Conservation (phyloP, 495 filamentous ascomycete genomes). For the Annulohypoxylon nitens region DNA sequence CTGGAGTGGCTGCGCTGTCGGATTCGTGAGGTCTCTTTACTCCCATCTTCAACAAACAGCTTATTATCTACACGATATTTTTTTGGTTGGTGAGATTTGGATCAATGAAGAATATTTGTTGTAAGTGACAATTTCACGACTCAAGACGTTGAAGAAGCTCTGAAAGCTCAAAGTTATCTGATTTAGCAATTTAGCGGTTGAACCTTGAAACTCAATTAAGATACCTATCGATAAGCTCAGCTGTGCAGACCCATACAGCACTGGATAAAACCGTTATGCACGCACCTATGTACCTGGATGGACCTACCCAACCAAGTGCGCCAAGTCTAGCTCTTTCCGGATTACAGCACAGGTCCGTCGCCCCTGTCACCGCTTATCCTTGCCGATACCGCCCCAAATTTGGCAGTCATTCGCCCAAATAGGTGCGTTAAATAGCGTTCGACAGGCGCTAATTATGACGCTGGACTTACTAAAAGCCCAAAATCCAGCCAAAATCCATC, state of each 20-base stretch:
- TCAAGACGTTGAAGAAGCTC: background rate
- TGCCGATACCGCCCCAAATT: slow-evolving; percentile 37
- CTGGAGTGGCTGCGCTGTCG: slow-evolving; percentile 55
- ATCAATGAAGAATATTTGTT: background rate
- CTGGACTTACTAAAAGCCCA: slow-evolving; percentile 35
- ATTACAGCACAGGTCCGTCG: slow-evolving; percentile 7
- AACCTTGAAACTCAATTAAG: no score
- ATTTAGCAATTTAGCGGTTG: background rate
- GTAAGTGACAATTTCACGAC: background rate
- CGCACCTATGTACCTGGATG: slow-evolving; percentile 16
- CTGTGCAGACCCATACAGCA: no score
- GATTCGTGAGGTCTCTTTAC: slow-evolving; percentile 70
- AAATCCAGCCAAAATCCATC: background rate
- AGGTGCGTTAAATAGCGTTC: slow-evolving; percentile 22
- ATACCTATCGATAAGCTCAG: slow-evolving; percentile 28
- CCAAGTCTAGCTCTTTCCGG: slow-evolving; percentile 26
- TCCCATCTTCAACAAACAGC: slow-evolving; percentile 64
- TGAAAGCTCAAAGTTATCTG: background rate
- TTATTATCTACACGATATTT: background rate
- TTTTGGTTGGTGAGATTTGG: background rate
- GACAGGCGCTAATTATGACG: slow-evolving; percentile 44
- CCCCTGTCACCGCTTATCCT: slow-evolving; percentile 24
- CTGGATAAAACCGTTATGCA: slow-evolving; percentile 7
- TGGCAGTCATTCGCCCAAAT: slow-evolving; percentile 29
- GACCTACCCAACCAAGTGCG: slow-evolving; percentile 16